phyloP scores from a whole-genome alignment of 257 asterid genomes.

The Primulina eburnea region DNA sequence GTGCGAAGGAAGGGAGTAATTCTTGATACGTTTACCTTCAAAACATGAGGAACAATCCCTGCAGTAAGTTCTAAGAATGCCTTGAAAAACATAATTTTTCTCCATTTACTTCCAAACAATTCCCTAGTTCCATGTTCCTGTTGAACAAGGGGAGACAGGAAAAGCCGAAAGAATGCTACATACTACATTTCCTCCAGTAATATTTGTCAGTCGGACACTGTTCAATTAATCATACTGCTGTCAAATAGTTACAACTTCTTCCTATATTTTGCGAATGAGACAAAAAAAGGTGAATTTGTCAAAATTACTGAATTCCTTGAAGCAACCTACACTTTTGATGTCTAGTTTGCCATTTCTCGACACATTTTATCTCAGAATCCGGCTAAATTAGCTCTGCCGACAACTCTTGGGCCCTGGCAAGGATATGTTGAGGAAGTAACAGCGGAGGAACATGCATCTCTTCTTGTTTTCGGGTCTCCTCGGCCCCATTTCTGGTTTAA shows the following conservation, averaged over 20 bases:
- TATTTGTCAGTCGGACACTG: neutral
- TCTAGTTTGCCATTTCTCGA: conserved; percentile 38
- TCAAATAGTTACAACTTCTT: neutral
- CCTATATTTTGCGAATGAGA: neutral
- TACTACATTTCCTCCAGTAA: conserved; percentile 4
- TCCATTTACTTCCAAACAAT: neutral
- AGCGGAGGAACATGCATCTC: conserved; percentile 60
- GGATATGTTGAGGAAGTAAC: conserved; percentile 71
- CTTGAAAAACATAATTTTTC: neutral
- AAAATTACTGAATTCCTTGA: no score
- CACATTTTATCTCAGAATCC: conserved; percentile 40
- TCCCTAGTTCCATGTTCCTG: neutral
- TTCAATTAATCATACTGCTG: neutral
- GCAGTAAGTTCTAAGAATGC: neutral
- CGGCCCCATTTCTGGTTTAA: conserved; percentile 72
- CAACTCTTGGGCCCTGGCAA: conserved; percentile 58
- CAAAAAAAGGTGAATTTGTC: no score
- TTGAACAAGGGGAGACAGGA: conserved; percentile 5
- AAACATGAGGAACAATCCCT: conserved; percentile 16
- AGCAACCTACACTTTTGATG: no score
- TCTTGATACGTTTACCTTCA: conserved; percentile 30
- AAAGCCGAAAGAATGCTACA: conserved; percentile 6
- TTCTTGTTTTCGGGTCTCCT: conserved; percentile 81
- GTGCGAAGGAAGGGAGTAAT: conserved; percentile 37
- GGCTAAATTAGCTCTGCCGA: conserved; percentile 13